These are phyloP conservation scores for Tubosaeta sp. DNA, from an alignment of 768 basidiomycete genomes.

Conservation along the genomic window DNA sequence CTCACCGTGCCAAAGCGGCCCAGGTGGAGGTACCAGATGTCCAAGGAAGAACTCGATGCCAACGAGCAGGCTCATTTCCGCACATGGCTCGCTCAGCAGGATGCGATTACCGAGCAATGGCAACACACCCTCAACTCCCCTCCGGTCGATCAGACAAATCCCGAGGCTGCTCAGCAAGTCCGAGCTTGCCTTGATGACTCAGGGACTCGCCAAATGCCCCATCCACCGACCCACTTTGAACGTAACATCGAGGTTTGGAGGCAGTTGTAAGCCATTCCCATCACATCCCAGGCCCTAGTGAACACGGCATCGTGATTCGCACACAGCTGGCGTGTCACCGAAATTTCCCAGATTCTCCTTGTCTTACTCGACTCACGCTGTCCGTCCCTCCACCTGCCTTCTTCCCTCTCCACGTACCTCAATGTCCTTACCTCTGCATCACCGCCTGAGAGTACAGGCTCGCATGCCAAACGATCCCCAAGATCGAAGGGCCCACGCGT, in stretches of 20 bases:
- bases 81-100: conserved; percentile 72
- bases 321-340: conserved; percentile 85
- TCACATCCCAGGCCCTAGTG: neutral
- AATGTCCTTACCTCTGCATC: conserved; percentile 7
- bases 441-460: neutral
- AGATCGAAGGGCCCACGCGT: conserved; percentile 21
- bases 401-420: conserved; percentile 69
- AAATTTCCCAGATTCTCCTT: conserved; percentile 85
- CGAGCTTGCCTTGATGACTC: conserved; percentile 9
- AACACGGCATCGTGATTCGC: neutral
- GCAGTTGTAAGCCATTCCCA: conserved; percentile 61
- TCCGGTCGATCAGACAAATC: conserved; percentile 3
- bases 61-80: conserved; percentile 85
- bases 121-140: conserved; percentile 22
- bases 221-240: conserved; percentile 78
- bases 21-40: conserved; percentile 83
- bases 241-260: conserved; percentile 93
- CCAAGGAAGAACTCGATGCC: conserved; percentile 82
- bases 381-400: conserved; percentile 81
- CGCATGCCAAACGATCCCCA: conserved; percentile 34
- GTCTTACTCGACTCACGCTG: conserved; percentile 88
- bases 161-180: conserved; percentile 1
- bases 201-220: conserved; percentile 39
- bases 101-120: conserved; percentile 54
- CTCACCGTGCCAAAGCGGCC: conserved; percentile 57